Evolutionary conservation across 2,329 filamentous ascomycete species (phyloP), one percentile per base, ranked within the genome.

Genomic region (Fusarium sp.): DNA sequence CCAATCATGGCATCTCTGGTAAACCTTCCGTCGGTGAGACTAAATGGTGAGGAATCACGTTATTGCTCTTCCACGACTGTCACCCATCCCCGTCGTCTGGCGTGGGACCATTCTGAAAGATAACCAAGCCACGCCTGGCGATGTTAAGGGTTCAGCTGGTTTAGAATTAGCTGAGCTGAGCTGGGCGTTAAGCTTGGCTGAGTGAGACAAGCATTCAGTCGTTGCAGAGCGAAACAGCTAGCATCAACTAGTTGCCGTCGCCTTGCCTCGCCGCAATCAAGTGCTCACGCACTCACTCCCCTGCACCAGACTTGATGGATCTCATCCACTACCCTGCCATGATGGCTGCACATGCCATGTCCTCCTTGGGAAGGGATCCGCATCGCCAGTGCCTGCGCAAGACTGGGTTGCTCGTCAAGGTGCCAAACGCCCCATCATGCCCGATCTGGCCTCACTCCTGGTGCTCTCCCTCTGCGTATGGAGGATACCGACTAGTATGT

Each of bases 1-100:
- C 50, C 50, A 53, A 53, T 30, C 50, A 55, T 50, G 53, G 52
- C 53, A 62, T 58, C 37, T 23, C 54, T 12, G 55, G 44, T 40
- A 23, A 56, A 40, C 39, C 37, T 67, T 41, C 27, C 12, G 36
- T 37, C 50, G 27, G 36, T 18, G 39, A 44, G 50, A 12, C 37
- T 53, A 11, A 37, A 53, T 7, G 36, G 51, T 43, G 37, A 54
- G 30, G n/a, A 52, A 46, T 61, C 44, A 50, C 41, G 46, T 27
- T 53, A 40, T 43, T 47, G 30, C 9, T 28, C 31, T 23, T n/a
- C 23, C 23, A 57, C n/a, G 30, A 31, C 18, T 57, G 23, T 36
- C 16, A 15, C 34, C 47, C 43, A 41, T 30, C 44, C 44, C 43
- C 43, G 43, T 40, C 15, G 28, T 47, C 44, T 27, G 9, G 44